Conservation (phyloP, 192 early-diverging fungal species). For the Rhizophagus clarus region DNA sequence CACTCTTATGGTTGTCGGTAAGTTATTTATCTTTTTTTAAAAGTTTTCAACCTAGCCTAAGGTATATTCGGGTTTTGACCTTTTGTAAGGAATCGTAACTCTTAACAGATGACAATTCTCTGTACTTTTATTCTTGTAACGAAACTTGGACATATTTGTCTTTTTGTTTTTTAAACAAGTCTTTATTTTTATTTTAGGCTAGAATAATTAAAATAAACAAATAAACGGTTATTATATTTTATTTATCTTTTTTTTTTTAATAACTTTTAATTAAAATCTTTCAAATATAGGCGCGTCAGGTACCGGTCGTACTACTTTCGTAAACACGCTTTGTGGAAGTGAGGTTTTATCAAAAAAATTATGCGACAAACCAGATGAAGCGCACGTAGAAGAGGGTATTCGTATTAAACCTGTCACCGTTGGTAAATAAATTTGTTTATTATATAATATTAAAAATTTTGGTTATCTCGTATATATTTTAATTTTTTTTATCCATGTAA, state of each 20-base stretch:
- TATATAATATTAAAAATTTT: background rate
- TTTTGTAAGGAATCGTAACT: background rate
- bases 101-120: too few species aligned
- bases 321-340: conserved; percentile 95
- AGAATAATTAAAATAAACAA: too few species aligned
- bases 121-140: too few species aligned
- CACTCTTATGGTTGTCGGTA: conserved; percentile 96
- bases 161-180: too few species aligned
- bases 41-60: background rate
- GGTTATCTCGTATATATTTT: background rate
- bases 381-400: conserved; percentile 83
- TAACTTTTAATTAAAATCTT: background rate
- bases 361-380: conserved; percentile 66
- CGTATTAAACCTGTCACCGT: conserved; percentile 86
- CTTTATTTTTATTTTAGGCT: too few species aligned
- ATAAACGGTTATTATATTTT: too few species aligned
- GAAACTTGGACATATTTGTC: too few species aligned
- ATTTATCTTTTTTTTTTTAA: too few species aligned
- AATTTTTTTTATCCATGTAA: background rate
- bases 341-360: conserved; percentile 70
- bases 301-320: conserved; percentile 97
- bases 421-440: conserved; percentile 47
- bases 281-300: conserved; percentile 78
- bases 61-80: background rate
- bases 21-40: conserved; percentile 32